These are phyloP conservation scores for Vigna angularis DNA, from an alignment of 306 rosid genomes.

Conservation along the genomic window DNA sequence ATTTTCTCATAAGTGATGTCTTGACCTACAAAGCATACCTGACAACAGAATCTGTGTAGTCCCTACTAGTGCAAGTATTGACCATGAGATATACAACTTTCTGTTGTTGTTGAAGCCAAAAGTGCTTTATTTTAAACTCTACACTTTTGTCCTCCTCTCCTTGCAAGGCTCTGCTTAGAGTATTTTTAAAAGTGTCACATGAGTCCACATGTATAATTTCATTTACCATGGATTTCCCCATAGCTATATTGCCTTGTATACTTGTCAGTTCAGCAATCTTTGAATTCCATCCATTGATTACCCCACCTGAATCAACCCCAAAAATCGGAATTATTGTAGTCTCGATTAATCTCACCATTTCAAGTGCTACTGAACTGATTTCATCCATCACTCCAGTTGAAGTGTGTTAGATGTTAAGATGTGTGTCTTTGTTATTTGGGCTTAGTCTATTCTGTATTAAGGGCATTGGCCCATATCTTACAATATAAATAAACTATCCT, in stretches of 20 bases:
- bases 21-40: constrained; percentile 84
- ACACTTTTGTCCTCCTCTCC: constrained; percentile 78
- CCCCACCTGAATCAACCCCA: constrained; percentile 70
- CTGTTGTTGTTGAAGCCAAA: constrained; percentile 50
- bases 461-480: too few species aligned
- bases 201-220: constrained; percentile 71
- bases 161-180: constrained; percentile 64
- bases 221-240: constrained; percentile 74
- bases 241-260: constrained; percentile 56
- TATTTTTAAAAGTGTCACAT: constrained; percentile 47
- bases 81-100: constrained; percentile 60
- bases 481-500: too few species aligned
- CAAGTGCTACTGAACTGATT: constrained; percentile 76
- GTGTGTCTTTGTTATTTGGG: too few species aligned
- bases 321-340: constrained; percentile 85
- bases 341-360: constrained; percentile 89
- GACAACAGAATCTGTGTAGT: constrained; percentile 59
- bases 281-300: constrained; percentile 85
- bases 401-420: too few species aligned
- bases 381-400: constrained; percentile 54
- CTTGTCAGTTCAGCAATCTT: constrained; percentile 75
- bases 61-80: constrained; percentile 79
- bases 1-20: constrained; percentile 75
- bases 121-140: constrained; percentile 66
- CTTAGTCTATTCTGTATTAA: too few species aligned